These are phyloP conservation scores for Mitragyna speciosa DNA, from an alignment of 257 asterid species.

Conservation along the genomic window DNA sequence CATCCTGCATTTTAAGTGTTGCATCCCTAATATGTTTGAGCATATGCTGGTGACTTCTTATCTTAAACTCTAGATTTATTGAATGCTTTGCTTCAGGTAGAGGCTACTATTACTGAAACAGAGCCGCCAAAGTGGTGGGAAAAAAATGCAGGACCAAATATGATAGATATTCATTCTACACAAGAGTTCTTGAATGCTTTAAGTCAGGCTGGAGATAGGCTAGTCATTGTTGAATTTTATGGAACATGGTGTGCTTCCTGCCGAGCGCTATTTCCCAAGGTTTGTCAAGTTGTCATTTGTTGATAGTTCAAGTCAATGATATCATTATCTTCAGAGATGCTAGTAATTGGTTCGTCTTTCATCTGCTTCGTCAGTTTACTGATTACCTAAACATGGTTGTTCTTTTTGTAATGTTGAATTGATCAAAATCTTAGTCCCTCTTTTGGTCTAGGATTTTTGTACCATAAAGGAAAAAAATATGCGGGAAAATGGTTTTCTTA, in stretches of 20 bases:
- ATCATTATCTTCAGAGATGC: not conserved
- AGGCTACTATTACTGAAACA: constrained; percentile 59
- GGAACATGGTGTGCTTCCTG: constrained; percentile 99
- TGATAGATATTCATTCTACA: constrained; percentile 85
- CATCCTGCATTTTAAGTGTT: not conserved
- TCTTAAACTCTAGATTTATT: constrained; percentile 15
- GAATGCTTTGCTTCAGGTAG: constrained; percentile 36
- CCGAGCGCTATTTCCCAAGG: constrained; percentile 86
- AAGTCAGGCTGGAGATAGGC: constrained; percentile 78
- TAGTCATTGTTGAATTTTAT: constrained; percentile 80
- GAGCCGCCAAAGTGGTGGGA: constrained; percentile 95
- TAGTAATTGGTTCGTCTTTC: not conserved
- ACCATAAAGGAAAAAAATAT: not conserved
- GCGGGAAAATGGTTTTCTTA: not conserved
- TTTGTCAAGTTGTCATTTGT: constrained; percentile 15
- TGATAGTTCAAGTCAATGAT: not conserved
- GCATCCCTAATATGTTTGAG: constrained; percentile 1
- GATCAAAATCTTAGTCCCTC: no score
- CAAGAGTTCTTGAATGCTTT: constrained; percentile 69
- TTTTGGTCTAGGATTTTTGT: constrained; percentile 1
- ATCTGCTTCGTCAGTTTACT: not conserved
- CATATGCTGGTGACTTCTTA: constrained; percentile 7
- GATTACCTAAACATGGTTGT: not conserved
- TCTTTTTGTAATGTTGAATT: not conserved
- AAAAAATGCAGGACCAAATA: constrained; percentile 77